phyloP scores from a whole-genome alignment of 2,329 filamentous ascomycete species.

The Ophiostoma sp. region DNA sequence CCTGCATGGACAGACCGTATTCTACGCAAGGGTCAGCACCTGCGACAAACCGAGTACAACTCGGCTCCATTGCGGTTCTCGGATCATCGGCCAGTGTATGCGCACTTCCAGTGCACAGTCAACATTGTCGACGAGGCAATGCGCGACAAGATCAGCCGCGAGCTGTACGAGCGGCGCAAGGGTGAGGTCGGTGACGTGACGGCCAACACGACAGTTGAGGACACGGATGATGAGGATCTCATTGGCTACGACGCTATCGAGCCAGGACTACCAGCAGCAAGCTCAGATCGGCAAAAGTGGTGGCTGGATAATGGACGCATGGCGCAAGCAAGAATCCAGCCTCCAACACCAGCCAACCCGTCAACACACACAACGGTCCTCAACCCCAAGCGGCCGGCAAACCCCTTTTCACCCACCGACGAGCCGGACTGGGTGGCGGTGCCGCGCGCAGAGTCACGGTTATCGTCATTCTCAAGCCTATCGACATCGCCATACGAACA shows the following conservation, averaged over 20 bases:
- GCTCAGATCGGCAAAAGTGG: constrained; percentile 69
- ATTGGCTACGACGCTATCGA: constrained; percentile 81
- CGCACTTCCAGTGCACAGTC: constrained; percentile 80
- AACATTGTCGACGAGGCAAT: constrained; percentile 74
- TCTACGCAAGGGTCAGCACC: constrained; percentile 77
- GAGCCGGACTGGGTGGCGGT: constrained; percentile 84
- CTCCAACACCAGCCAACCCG: constrained; percentile 55
- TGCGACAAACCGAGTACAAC: constrained; percentile 81
- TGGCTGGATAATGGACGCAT: constrained; percentile 71
- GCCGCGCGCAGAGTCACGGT: constrained; percentile 54
- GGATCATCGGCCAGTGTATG: constrained; percentile 94
- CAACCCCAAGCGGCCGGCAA: constrained; percentile 73
- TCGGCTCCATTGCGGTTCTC: constrained; percentile 83
- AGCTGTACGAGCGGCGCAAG: constrained; percentile 71
- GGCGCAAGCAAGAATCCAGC: constrained; percentile 69
- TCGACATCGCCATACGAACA: constrained; percentile 62
- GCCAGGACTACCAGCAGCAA: constrained; percentile 69
- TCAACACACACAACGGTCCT: constrained; percentile 57
- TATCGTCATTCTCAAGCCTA: constrained; percentile 57
- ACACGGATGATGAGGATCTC: constrained; percentile 75
- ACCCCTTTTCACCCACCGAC: constrained; percentile 73
- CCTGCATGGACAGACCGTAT: constrained; percentile 98
- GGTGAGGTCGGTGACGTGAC: constrained; percentile 65
- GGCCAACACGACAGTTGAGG: constrained; percentile 55
- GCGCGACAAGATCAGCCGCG: constrained; percentile 70